Evolutionary conservation across 257 asterid genomes (phyloP), one percentile per base, ranked within the genome.

Genomic region (Ophiorrhiza pumila): DNA sequence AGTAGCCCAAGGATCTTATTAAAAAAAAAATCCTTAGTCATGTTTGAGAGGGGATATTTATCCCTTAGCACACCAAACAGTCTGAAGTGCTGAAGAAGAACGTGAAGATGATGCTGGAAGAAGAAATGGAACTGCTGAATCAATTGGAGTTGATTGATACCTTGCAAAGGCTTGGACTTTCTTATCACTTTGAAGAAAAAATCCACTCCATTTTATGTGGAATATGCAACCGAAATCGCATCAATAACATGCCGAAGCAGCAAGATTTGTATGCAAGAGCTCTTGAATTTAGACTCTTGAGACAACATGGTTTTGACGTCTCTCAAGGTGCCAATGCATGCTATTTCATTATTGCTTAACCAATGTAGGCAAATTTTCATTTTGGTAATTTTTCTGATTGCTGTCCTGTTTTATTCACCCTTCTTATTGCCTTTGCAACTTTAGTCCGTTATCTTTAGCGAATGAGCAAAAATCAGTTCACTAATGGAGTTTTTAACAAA

Each of bases 241-340:
- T 13, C 37, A n/a, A 58, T 3, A 58, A 7, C 37, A 8, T 11
- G 35, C 6, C 22, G 12, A 58, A 62, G n/a, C n/a, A n/a, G n/a
- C n/a, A n/a, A n/a, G n/a, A n/a, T n/a, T n/a, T n/a, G n/a, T n/a
- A n/a, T n/a, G n/a, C n/a, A n/a, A n/a, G n/a, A n/a, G n/a, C n/a
- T n/a, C n/a, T n/a, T n/a, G n/a, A n/a, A n/a, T n/a, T 69, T 23
- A 76, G 75, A 37, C 80, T 76, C 11, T 27, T 76, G 10, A 76
- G 80, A 63, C 71, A 76, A 22, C 75, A 76, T 15, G 7, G 39
- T 10, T 60, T 76, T 71, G 1, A 37, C 27, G 58, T 69, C 34
- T 53, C 71, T 20, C 71, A 60, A 49, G 75, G 79, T 39, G n/a
- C 20, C 15, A 49, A 13, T 9, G n/a, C n/a, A n/a, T n/a, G n/a